Conservation (phyloP, 768 basidiomycete species). For the Wakefieldia striispora region DNA sequence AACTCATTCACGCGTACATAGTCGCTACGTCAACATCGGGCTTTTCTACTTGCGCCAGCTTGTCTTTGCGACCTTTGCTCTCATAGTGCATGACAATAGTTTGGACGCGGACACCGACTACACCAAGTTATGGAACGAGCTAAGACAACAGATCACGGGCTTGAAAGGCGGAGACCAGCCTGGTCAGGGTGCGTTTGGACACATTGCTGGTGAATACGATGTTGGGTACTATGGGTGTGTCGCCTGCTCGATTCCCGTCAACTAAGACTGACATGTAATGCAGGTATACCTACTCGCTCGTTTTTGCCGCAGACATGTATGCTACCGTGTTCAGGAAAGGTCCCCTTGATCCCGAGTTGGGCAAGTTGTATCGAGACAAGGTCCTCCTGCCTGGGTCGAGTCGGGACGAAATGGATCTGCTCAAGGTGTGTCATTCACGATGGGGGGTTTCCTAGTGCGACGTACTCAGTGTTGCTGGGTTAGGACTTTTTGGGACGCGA, state of each 20-base stretch:
- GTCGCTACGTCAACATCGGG: slow-evolving; percentile 79
- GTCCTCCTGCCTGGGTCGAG: slow-evolving; percentile 72
- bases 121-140: slow-evolving; percentile 74
- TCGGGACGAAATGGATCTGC: slow-evolving; percentile 73
- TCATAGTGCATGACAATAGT: slow-evolving; percentile 31
- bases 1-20: slow-evolving; percentile 14
- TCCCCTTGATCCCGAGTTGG: slow-evolving; percentile 67
- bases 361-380: slow-evolving; percentile 68
- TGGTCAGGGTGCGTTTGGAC: slow-evolving; percentile 74
- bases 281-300: slow-evolving; percentile 72
- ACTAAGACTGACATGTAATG: neutral
- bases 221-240: slow-evolving; percentile 62
- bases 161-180: slow-evolving; percentile 60
- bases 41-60: slow-evolving; percentile 68
- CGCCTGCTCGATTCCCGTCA: no score
- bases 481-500: slow-evolving; percentile 77
- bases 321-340: slow-evolving; percentile 78
- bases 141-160: slow-evolving; percentile 68
- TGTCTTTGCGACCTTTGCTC: slow-evolving; percentile 56
- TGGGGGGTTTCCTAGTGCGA: neutral
- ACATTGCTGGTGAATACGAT: slow-evolving; percentile 75
- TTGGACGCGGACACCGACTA: slow-evolving; percentile 60
- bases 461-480: no score
- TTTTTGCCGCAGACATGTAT: slow-evolving; percentile 60
- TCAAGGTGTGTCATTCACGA: slow-evolving; percentile 47